Percentiles rank a stretch among this genome's conserved stretches.
Evolutionary conservation across 805 yeast genomes (phyloP).

Genomic region (Wickerhamomyces rabaulensis): DNA sequence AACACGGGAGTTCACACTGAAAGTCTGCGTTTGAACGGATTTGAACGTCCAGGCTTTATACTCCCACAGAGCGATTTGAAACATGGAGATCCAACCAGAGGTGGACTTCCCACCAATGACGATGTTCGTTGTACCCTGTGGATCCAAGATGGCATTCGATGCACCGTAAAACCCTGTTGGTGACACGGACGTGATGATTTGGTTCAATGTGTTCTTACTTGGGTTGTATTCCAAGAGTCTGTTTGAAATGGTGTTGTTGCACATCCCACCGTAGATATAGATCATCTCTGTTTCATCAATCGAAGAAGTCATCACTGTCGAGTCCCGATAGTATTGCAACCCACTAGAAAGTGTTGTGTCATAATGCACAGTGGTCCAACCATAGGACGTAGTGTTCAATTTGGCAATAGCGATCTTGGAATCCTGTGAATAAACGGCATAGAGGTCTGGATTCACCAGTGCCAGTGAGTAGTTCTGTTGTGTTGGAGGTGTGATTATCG

Average conservation of each 20-base stretch:
- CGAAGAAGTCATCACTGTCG: slow-evolving; percentile 38
- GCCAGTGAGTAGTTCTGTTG: slow-evolving; percentile 18
- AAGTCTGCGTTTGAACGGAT: slow-evolving; percentile 26
- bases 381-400: slow-evolving; percentile 3
- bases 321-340: slow-evolving; percentile 15
- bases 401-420: slow-evolving; percentile 7
- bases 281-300: slow-evolving; percentile 31
- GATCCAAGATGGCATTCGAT: slow-evolving; percentile 30
- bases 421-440: slow-evolving; percentile 14
- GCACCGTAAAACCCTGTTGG: slow-evolving; percentile 57
- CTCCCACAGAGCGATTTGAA: slow-evolving; percentile 71
- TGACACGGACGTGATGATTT: slow-evolving; percentile 42
- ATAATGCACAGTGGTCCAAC: slow-evolving; percentile 14
- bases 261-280: slow-evolving; percentile 51
- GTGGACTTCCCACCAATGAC: slow-evolving; percentile 63
- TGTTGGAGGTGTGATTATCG: slow-evolving; percentile 10
- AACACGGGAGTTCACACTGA: slow-evolving; percentile 46
- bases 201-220: slow-evolving; percentile 26
- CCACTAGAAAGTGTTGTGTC: slow-evolving; percentile 10
- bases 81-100: slow-evolving; percentile 66
- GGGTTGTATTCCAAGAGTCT: slow-evolving; percentile 43
- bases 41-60: slow-evolving; percentile 64
- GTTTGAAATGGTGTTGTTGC: slow-evolving; percentile 26
- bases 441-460: slow-evolving; percentile 17
- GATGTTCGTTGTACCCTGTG: slow-evolving; percentile 41